A percentile compares a stretch with the other conserved stretches of the same genome.
Evolutionary conservation across 2,329 filamentous ascomycete species (phyloP).

Genomic region (Aspergillus pseudotamarii): DNA sequence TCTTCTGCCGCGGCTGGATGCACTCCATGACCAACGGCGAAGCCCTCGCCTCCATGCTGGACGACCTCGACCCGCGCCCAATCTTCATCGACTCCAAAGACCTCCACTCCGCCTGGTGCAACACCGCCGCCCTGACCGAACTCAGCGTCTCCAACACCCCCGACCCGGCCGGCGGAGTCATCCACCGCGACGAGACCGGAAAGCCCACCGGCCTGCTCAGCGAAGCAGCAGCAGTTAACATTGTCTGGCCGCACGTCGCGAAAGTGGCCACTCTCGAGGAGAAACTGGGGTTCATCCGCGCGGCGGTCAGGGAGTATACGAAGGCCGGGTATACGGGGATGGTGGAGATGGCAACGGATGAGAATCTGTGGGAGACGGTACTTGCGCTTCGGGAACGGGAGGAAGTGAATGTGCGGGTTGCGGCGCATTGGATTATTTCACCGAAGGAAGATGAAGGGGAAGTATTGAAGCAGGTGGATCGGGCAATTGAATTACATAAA

Average conservation of each 20-base stretch:
- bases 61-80: constrained; percentile 51
- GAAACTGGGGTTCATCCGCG: constrained; percentile 43
- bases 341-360: constrained; percentile 56
- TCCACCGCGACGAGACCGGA: constrained; percentile 47
- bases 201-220: constrained; percentile 48
- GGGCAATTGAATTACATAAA: constrained; percentile 45
- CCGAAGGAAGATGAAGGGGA: constrained; percentile 41
- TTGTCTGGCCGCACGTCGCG: constrained; percentile 53
- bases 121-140: constrained; percentile 49
- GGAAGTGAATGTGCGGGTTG: constrained; percentile 44
- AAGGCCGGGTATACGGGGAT: constrained; percentile 51
- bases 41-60: constrained; percentile 48
- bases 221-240: constrained; percentile 48
- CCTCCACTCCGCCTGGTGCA: constrained; percentile 55
- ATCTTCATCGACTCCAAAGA: constrained; percentile 55
- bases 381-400: constrained; percentile 35
- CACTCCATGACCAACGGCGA: constrained; percentile 48
- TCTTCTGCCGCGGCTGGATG: constrained; percentile 54
- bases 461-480: constrained; percentile 49
- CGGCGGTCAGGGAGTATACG: constrained; percentile 48
- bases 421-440: constrained; percentile 52
- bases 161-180: constrained; percentile 49
- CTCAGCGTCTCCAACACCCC: constrained; percentile 44
- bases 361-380: constrained; percentile 50
- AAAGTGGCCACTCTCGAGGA: constrained; percentile 45